Evolutionary conservation across 306 rosid genomes (phyloP), one percentile per base, ranked within the genome.

Genomic region (Potentilla sterilis): DNA sequence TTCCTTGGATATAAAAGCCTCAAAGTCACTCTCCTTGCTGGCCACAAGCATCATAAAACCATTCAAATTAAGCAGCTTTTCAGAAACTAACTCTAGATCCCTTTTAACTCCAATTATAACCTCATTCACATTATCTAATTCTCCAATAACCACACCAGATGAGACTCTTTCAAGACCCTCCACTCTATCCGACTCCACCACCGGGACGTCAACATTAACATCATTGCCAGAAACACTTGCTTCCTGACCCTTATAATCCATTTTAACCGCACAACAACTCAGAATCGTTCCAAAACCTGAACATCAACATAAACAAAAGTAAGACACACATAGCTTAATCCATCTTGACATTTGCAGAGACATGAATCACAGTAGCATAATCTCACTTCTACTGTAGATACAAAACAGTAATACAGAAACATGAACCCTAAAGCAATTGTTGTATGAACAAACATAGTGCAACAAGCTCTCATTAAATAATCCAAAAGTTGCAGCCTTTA

Each of bases 21-120:
- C 98, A 70, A 86, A 84, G 38, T 90, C 93, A 69, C 77, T 76
- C 75, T 87, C 97, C 82, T 77, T 77, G 19, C 90, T 86, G 19
- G 87, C 97, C 79, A 92, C 83, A 64, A 76, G 85, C 98, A 92
- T 92, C 90, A 82, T 77, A 44, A 90, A 87, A 64, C 85, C 88
- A 69, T 73, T 82, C 73, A 92, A 79, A 83, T 96, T 92, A 24
- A 83, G 80, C 43, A 92, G 78, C 79, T 92, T 96, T 88, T 96
- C 99, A 7, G 91, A 88, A 73, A 81, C 85, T 72, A 88, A 81
- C 1, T 91, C 97, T 13, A 89, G 35, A 80, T 79, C 82, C 57
- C 85, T 73, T 67, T 94, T 89, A 69, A 94, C 70, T 69, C 80
- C 71, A 5, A 83, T 79, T 51, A 86, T 32, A 61, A 80, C 71